Conservation (phyloP, 1,284 basidiomycete genomes). For the Ceratobasidium sp. region DNA sequence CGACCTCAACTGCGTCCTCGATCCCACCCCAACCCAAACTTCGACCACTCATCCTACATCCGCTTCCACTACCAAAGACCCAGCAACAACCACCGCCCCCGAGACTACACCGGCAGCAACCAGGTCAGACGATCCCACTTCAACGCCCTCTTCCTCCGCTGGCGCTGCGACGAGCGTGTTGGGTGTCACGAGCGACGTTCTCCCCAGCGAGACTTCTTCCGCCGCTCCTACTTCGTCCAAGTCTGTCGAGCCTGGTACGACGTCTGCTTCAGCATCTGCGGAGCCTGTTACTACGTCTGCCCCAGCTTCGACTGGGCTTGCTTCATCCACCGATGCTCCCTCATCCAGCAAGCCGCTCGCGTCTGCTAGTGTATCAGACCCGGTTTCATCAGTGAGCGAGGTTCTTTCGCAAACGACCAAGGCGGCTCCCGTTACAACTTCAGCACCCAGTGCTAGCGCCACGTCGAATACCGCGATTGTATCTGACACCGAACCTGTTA, state of each 20-base stretch:
- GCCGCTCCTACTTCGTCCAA: neutral
- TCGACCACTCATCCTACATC: conserved; percentile 3
- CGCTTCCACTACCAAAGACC: neutral
- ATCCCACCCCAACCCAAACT: neutral
- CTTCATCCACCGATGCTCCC: neutral
- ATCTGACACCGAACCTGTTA: neutral
- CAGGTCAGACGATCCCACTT: neutral
- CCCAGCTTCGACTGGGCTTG: no score
- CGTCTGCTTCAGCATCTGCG: neutral
- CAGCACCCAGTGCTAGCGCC: conserved; percentile 13
- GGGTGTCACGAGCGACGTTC: neutral
- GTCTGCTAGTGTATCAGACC: neutral
- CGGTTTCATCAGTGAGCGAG: neutral
- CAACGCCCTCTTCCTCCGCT: conserved; percentile 1
- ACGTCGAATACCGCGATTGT: neutral
- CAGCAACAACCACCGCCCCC: neutral
- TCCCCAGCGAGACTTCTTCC: neutral
- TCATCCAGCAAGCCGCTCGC: conserved; percentile 9
- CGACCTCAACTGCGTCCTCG: neutral
- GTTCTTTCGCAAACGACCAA: neutral
- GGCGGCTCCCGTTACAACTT: neutral
- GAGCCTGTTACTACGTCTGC: no score
- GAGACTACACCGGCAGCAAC: conserved; percentile 15
- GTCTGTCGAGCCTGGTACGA: neutral
- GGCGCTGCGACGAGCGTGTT: neutral